Percentiles rank a stretch among this genome's conserved stretches.
Conservation (phyloP, 2,329 filamentous ascomycete genomes). For the Fusarium stilboides region DNA sequence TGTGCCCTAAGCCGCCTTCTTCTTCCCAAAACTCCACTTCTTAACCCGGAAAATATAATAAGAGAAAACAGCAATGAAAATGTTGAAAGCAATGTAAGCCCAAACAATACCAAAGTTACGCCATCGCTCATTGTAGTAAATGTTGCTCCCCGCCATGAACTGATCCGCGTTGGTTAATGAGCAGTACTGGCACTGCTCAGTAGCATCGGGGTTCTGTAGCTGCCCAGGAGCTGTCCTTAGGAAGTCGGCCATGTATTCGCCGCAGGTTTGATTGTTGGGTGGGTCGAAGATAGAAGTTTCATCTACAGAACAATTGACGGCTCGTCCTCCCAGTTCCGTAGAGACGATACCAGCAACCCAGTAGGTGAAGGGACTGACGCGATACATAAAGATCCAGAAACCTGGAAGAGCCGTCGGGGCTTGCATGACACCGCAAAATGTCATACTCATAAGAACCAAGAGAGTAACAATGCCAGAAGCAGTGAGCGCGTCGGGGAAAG, state of each 20-base stretch:
- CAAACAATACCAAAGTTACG: constrained; percentile 39
- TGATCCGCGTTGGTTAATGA: constrained; percentile 30
- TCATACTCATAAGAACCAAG: constrained; percentile 56
- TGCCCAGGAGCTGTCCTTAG: constrained; percentile 52
- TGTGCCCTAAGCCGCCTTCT: constrained; percentile 25
- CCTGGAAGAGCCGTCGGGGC: constrained; percentile 68
- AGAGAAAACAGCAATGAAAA: constrained; percentile 27
- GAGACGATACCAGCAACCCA: constrained; percentile 70
- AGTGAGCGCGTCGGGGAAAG: constrained; percentile 71
- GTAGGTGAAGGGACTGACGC: constrained; percentile 75
- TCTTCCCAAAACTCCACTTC: constrained; percentile 42
- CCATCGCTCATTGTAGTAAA: constrained; percentile 39
- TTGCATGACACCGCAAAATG: constrained; percentile 68
- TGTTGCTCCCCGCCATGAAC: constrained; percentile 34
- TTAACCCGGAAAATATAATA: constrained; percentile 43
- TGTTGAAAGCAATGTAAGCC: constrained; percentile 39
- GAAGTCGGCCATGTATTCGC: constrained; percentile 70
- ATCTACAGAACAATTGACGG: constrained; percentile 61
- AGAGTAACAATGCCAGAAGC: constrained; percentile 71
- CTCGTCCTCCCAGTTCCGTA: constrained; percentile 32
- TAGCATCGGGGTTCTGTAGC: constrained; percentile 36
- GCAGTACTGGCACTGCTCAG: constrained; percentile 28
- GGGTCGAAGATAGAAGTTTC: constrained; percentile 76
- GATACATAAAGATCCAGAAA: constrained; percentile 83
- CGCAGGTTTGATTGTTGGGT: constrained; percentile 61